Base-by-base conservation (phyloP, 768 basidiomycete species). In the Tulasnella sp. region DNA sequence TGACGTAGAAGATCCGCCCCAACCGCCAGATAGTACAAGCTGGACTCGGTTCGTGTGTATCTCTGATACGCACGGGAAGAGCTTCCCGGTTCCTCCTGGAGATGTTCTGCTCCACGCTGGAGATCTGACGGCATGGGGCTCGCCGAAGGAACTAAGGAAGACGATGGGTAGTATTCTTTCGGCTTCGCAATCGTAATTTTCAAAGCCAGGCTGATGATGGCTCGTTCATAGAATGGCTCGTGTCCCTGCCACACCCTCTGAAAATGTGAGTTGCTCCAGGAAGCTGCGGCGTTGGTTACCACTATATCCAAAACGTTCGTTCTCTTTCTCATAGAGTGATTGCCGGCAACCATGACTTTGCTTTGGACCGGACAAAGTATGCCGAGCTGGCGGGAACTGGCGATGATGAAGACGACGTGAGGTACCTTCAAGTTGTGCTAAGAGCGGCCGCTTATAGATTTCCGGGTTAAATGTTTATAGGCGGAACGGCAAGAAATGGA, bases 81-180 rank as follows among this genome's bases (percentile, higher is more conserved):
- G 78, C 31, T 79, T 79, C 39, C 52, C 67, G 19, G 78, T 80
- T 17, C 79, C 79, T 12, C 75, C 76, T n/a, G 79, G 79, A 6
- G 79, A 80, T 68, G 70, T 80, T 58, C 78, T 80, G 14, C 52
- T 80, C 12, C 79, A 80, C 39, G 67, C 79, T 42, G 79, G 79
- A 22, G 79, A 80, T 76, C 67, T 80, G 71, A 80, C 79, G 22
- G 11, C 70, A 19, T 25, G 37, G 22, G 72, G 77, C n/a, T 25
- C 11, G 39, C 29, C 34, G 22, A 40, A 76, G 68, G 76, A 70
- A 14, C 54, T 78, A 6, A 37, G 31, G 17, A 34, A 29, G n/a
- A 70, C 74, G 9, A 67, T 69, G 12, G 49, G 64, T 74, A 14
- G 8, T 17, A 3, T n/a, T 11, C 8, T 34, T 29, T 38, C 25